These are phyloP conservation scores for Neodidymelliopsis sp. DNA, from an alignment of 2,329 filamentous ascomycete genomes.

Conservation along the genomic window DNA sequence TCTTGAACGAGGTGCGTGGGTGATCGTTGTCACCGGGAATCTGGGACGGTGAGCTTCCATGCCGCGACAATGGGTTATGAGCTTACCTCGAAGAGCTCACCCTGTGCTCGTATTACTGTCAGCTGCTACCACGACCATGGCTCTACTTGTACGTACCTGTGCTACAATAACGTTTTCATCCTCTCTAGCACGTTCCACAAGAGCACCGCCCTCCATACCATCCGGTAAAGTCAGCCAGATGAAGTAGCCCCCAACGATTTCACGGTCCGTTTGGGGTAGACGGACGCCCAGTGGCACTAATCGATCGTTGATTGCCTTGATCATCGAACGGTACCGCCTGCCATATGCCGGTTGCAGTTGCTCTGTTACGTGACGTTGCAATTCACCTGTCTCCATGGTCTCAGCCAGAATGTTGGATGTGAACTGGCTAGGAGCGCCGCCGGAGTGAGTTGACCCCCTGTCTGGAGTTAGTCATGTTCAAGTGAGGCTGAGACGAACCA, in stretches of 20 bases:
- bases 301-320: constrained; percentile 64
- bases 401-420: constrained; percentile 64
- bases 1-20: constrained; percentile 61
- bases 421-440: constrained; percentile 67
- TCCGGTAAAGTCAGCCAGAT: constrained; percentile 76
- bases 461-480: constrained; percentile 29
- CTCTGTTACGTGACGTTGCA: constrained; percentile 62
- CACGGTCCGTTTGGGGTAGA: constrained; percentile 52
- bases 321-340: constrained; percentile 62
- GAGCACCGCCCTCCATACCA: constrained; percentile 59
- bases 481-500: constrained; percentile 11
- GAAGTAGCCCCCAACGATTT: constrained; percentile 81
- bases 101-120: constrained; percentile 54
- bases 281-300: constrained; percentile 70
- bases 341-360: constrained; percentile 65
- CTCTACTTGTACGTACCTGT: constrained; percentile 42
- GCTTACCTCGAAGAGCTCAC: constrained; percentile 69
- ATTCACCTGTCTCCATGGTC: constrained; percentile 59
- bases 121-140: constrained; percentile 22
- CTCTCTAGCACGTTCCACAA: constrained; percentile 65
- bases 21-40: constrained; percentile 56
- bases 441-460: constrained; percentile 65
- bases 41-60: constrained; percentile 29
- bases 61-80: neutral
- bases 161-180: constrained; percentile 74